Evolutionary conservation across 345 rosid species (phyloP).

Genomic region (Cardiospermum halicacabum): DNA sequence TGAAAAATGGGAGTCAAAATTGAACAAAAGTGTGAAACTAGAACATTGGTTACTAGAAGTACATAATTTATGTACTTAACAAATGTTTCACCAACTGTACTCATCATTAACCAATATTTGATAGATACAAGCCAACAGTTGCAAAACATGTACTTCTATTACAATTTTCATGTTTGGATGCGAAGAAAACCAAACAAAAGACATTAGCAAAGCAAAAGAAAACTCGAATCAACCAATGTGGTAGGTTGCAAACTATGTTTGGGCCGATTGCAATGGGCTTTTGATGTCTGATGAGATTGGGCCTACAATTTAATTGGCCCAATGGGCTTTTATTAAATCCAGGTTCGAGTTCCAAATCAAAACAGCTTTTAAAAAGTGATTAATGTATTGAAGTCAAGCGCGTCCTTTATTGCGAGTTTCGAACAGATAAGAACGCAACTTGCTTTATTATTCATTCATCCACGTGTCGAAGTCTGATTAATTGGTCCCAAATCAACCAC

Average conservation of each 20-base stretch:
- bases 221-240: neutral
- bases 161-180: neutral
- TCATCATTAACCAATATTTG: conserved; percentile 38
- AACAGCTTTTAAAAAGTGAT: no score
- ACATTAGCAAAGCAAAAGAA: neutral
- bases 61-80: neutral
- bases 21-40: neutral
- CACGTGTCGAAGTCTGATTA: neutral
- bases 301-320: no score
- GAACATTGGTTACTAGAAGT: no score
- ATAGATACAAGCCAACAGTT: conserved; percentile 47
- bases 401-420: neutral
- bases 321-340: no score
- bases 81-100: conserved; percentile 27
- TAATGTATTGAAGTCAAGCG: neutral
- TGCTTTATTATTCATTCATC: neutral
- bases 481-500: neutral
- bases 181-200: neutral
- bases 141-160: conserved; percentile 2
- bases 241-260: no score
- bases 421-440: neutral
- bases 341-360: no score
- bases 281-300: no score
- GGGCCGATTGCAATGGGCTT: no score
- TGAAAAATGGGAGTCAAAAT: neutral